Evolutionary conservation across 2,329 filamentous ascomycete genomes (phyloP).

Genomic region (Lecanicillium sp.): DNA sequence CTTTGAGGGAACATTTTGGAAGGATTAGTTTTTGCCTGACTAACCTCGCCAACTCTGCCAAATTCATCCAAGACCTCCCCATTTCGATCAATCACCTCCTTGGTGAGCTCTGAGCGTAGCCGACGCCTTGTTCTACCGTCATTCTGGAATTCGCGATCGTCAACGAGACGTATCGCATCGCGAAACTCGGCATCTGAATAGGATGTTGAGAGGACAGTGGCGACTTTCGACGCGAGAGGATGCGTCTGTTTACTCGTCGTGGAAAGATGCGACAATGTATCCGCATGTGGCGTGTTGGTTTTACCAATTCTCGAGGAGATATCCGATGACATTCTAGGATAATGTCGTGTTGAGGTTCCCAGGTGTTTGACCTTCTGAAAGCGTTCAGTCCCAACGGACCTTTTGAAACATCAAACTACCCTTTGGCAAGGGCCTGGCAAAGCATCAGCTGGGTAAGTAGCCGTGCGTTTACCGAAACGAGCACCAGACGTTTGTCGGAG

Average conservation of each 20-base stretch:
- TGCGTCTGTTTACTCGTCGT: slow-evolving; percentile 28
- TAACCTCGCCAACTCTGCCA: slow-evolving; percentile 77
- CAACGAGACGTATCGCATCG: slow-evolving; percentile 72
- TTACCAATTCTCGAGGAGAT: no score
- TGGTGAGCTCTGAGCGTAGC: slow-evolving; percentile 75
- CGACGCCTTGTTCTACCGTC: slow-evolving; percentile 71
- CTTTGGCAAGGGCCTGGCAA: no score
- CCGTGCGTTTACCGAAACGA: no score
- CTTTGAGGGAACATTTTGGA: slow-evolving; percentile 18
- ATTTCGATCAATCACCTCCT: slow-evolving; percentile 89
- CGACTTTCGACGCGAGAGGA: slow-evolving; percentile 74
- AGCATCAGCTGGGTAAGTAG: no score
- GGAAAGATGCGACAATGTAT: no score
- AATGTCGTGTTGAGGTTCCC: no score
- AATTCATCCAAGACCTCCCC: slow-evolving; percentile 83
- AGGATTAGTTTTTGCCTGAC: slow-evolving; percentile 15
- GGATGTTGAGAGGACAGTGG: slow-evolving; percentile 79
- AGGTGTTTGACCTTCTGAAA: no score
- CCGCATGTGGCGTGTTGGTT: no score
- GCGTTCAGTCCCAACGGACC: no score
- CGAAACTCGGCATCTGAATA: slow-evolving; percentile 90
- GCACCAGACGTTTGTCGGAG: no score
- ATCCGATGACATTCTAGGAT: no score
- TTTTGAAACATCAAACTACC: no score
- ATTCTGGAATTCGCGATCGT: slow-evolving; percentile 63